Base-by-base conservation (phyloP, 148 eudicot genomes). In the Nepenthes mirabilis region DNA sequence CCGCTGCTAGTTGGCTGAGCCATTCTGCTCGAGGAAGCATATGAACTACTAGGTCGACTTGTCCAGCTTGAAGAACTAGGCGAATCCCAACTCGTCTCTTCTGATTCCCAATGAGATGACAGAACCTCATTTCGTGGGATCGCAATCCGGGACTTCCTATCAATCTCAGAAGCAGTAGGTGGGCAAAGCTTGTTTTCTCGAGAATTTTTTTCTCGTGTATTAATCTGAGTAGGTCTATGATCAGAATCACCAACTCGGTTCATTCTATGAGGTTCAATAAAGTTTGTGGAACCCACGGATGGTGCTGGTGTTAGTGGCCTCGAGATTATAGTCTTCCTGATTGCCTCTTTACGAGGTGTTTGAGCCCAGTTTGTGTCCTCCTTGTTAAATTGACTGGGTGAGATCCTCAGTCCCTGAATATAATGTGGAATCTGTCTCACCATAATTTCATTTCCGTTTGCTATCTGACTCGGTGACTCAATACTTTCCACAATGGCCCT, bases 1-100 rank as follows among this genome's bases (percentile, higher is more conserved):
- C 49, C 14, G 8, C 60, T 40, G 59, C 58, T 58, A 50, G 64
- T 43, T 36, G 59, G 35, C 14, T 57, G 63, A 69, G 34, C 47
- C 34, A 62, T 55, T 37, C 13, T 35, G 43, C 72, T 71, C 13
- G 63, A 59, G 37, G 68, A 66, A 40, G 47, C 4, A 6, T 35
- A n/a, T 50, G 65, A 60, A 47, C 48, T 37, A 47, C 53, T 55
- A 59, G 57, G 54, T 65, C 56, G 68, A 65, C 71, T 75, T 55
- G 53, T 68, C 76, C 66, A 64, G 69, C 65, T 48, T 59, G 83
- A 75, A 60, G 79, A 72, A 69, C 64, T 14, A 47, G 58, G 34
- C 62, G 75, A 68, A 33, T 60, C 62, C 61, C 69, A 72, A 59
- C 68, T 50, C 11, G 77, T 60, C 55, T 65, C 76, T 35, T 63